Evolutionary conservation across 2,329 filamentous ascomycete species (phyloP).

Genomic region (Colletotrichum sp.): DNA sequence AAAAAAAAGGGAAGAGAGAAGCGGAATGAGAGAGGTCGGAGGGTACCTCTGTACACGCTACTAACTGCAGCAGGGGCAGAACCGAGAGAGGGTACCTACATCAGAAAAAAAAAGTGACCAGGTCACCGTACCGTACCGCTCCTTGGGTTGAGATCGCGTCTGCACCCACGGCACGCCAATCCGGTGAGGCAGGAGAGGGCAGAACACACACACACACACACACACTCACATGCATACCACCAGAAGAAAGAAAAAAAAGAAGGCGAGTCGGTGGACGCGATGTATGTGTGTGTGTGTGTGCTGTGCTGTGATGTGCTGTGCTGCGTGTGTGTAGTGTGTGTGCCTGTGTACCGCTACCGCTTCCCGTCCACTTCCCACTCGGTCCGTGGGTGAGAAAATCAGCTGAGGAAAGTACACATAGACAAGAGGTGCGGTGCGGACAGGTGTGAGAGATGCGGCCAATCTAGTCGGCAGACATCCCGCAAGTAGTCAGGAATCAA

Average conservation of each 20-base stretch:
- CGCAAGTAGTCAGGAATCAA: neutral
- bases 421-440: neutral
- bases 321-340: neutral
- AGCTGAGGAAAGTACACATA: neutral
- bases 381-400: neutral
- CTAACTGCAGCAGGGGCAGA: conserved; percentile 11
- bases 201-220: neutral
- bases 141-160: conserved; percentile 5
- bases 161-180: conserved; percentile 13
- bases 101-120: conserved; percentile 3
- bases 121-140: neutral
- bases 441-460: neutral
- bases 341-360: neutral
- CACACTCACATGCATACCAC: neutral
- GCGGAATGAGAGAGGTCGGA: conserved; percentile 11
- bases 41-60: conserved; percentile 8
- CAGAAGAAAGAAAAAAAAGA: neutral
- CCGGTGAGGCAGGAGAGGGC: conserved; percentile 5
- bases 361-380: neutral
- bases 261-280: neutral
- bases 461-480: neutral
- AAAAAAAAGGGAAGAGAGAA: neutral
- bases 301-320: neutral
- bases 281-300: neutral
- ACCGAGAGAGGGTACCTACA: conserved; percentile 13